Percentiles rank a stretch among this genome's conserved stretches.
Evolutionary conservation across 148 eudicot species (phyloP).

Genomic region (Camellia granthamiana): DNA sequence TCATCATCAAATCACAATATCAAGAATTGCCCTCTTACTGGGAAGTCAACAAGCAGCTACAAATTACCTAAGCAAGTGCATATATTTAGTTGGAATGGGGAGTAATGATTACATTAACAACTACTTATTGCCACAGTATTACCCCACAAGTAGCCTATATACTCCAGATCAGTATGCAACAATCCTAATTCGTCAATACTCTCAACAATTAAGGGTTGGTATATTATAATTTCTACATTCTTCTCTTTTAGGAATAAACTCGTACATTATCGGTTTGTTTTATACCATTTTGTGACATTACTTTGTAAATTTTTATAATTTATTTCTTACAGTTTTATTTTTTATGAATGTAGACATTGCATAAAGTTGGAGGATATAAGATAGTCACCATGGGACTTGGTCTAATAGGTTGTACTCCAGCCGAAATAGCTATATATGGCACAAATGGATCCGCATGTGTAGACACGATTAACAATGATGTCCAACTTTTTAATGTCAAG

Average conservation of each 20-base stretch:
- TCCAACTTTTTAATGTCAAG: conserved; percentile 35
- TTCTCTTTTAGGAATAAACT: too few relatives aligned
- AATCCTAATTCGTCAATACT: conserved; percentile 18
- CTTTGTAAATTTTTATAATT: too few relatives aligned
- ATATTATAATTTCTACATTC: neutral
- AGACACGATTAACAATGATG: conserved; percentile 18
- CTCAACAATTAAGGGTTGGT: conserved; percentile 27
- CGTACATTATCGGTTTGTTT: too few relatives aligned
- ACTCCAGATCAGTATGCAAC: neutral
- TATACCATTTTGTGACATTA: too few relatives aligned
- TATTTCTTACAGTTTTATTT: too few relatives aligned
- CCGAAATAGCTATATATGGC: conserved; percentile 1
- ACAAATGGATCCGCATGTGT: conserved; percentile 28
- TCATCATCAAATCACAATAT: conserved; percentile 30
- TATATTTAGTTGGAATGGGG: conserved; percentile 47
- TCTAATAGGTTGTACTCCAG: conserved; percentile 48
- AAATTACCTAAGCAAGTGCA: conserved; percentile 36
- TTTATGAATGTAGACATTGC: conserved; percentile 23
- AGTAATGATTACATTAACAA: conserved; percentile 62
- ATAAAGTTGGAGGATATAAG: conserved; percentile 51
- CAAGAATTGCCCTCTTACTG: conserved; percentile 8
- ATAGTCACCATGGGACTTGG: conserved; percentile 39
- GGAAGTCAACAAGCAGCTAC: conserved; percentile 17
- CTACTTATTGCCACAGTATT: conserved; percentile 34
- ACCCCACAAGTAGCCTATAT: conserved; percentile 14